Evolutionary conservation across 2,329 filamentous ascomycete species (phyloP).

Genomic region (Fonsecaea nubica): DNA sequence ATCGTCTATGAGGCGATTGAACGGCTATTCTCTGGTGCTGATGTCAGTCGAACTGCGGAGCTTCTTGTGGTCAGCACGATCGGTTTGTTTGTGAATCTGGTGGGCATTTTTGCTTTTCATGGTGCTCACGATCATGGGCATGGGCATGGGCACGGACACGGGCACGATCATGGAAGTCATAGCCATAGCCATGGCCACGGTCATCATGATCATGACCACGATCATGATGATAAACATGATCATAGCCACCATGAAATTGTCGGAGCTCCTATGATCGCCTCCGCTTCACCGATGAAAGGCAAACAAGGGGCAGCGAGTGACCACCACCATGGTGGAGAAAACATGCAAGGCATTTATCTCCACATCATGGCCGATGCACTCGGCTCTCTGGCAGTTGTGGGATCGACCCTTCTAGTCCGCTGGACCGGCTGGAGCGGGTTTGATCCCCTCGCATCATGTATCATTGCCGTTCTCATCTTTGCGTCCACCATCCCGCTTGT

Average conservation of each 20-base stretch:
- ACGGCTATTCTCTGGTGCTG: constrained; percentile 78
- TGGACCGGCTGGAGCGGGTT: constrained; percentile 90
- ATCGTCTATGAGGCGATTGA: constrained; percentile 96
- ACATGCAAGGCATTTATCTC: constrained; percentile 97
- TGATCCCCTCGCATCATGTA: constrained; percentile 90
- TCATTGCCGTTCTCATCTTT: constrained; percentile 93
- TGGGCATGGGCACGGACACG: constrained; percentile 44
- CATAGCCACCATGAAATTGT: constrained; percentile 37
- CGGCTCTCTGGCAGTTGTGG: constrained; percentile 91
- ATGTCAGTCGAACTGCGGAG: constrained; percentile 84
- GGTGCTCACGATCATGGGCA: constrained; percentile 65
- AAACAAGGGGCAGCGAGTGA: constrained; percentile 40
- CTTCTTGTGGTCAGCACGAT: constrained; percentile 86
- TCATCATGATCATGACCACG: constrained; percentile 49
- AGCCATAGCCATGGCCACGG: constrained; percentile 35
- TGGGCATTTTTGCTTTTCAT: constrained; percentile 86
- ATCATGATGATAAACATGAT: constrained; percentile 41
- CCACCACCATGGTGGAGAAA: constrained; percentile 82
- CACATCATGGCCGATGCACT: constrained; percentile 95
- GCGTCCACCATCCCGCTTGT: constrained; percentile 90
- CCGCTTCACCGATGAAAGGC: constrained; percentile 42
- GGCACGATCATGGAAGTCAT: constrained; percentile 48
- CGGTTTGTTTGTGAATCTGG: constrained; percentile 86
- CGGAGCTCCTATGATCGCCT: constrained; percentile 36
- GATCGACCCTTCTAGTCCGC: constrained; percentile 86